phyloP scores from a whole-genome alignment of 257 asterid genomes.

The Thymus mandschuricus region DNA sequence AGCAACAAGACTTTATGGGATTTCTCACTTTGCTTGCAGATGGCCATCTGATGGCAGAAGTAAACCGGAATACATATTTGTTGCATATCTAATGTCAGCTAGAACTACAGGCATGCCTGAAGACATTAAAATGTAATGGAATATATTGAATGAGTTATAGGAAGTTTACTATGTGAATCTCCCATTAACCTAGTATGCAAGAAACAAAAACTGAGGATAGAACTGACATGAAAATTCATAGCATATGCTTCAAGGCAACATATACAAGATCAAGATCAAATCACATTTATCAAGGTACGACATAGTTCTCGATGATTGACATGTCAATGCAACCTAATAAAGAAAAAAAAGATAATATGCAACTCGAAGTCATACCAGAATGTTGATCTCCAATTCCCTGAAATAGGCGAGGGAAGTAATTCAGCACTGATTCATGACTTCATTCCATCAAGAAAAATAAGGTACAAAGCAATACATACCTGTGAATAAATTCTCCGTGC shows the following conservation, averaged over 20 bases:
- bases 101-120: not conserved
- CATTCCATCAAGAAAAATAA: slow-evolving; percentile 1
- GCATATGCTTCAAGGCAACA: not conserved
- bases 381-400: slow-evolving; percentile 78
- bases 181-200: not conserved
- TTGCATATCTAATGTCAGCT: slow-evolving; percentile 6
- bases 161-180: not conserved
- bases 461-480: slow-evolving; percentile 41
- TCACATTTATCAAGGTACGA: not conserved
- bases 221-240: not conserved
- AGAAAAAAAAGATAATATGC: slow-evolving; percentile 14
- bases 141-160: slow-evolving; percentile 11
- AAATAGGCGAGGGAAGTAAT: slow-evolving; percentile 36
- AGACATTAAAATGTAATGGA: not conserved
- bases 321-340: slow-evolving; percentile 14
- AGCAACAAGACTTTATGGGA: not conserved
- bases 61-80: not conserved
- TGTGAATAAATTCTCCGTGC: slow-evolving; percentile 77
- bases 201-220: not conserved
- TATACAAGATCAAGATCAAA: slow-evolving; percentile 3
- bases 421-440: slow-evolving; percentile 25
- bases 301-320: not conserved
- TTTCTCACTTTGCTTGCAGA: slow-evolving; percentile 3
- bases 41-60: not conserved
- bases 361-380: slow-evolving; percentile 48